Base-by-base conservation (phyloP, 192 early-diverging fungal species). In the Phlyctochytrium arcticum region DNA sequence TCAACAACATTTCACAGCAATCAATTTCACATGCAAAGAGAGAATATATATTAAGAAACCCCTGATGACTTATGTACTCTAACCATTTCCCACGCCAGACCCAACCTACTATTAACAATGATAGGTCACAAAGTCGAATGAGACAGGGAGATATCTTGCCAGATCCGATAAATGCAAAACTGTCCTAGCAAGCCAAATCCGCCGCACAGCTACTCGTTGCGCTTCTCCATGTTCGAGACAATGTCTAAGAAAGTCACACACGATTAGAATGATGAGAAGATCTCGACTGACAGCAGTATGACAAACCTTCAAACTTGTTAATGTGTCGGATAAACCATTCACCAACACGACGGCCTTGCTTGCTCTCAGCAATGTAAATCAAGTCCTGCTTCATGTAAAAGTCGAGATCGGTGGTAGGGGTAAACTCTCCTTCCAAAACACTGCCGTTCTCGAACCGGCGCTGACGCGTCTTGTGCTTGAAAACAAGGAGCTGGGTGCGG, bases 301-400 rank as follows among this genome's bases (percentile, higher is more conserved):
- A 68, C 31, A 50, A 62, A 69, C 80, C 90, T 55, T 92, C 88
- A 69, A 93, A 90, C 79, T 92, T 93, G 76, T 89, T 92, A 62
- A 93, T 90, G 77, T 98, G 88, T 59, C 94, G 87, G 69, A 96
- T 88, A 68, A 95, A 96, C 91, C 92, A 98, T 65, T 98, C 95
- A 34, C 87, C 94, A 72, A 92, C 92, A 60, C 91, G 86, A 42
- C 92, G 86, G 29, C 90, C 92, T n/a, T 91, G 85, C 72, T 95
- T 92, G 78, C 85, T 89, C 78, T 98, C 95, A 8, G 89, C 87
- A 77, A 98, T 90, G 75, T 93, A 88, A 73, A 98, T 90, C 87
- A 98, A 89, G 55, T 96, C 93, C 70, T 94, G 78, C 81, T 91
- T 90, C 61, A 98, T 60, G 70, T 89, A 94, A 76, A 98, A 95